Percentiles rank a stretch among this genome's conserved stretches.
Conservation (phyloP, 2,329 filamentous ascomycete species). For the Neonectria faginata region DNA sequence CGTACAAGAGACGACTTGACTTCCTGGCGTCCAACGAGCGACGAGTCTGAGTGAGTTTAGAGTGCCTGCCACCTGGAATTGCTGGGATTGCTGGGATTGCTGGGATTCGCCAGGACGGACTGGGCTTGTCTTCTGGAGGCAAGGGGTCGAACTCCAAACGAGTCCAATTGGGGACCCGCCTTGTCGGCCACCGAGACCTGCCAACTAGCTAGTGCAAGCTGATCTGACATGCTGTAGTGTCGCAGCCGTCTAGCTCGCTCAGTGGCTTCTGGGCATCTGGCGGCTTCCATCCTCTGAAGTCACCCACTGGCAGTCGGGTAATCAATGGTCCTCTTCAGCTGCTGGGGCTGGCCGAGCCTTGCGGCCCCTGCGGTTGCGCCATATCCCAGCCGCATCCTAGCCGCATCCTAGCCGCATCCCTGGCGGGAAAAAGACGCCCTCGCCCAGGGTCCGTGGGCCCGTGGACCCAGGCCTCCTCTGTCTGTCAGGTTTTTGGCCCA, state of each 20-base stretch:
- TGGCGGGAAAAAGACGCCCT: constrained; percentile 21
- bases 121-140: constrained; percentile 10
- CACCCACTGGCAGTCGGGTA: constrained; percentile 21
- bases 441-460: constrained; percentile 36
- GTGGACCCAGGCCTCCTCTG: constrained; percentile 28
- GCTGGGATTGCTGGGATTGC: constrained; percentile 8
- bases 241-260: constrained; percentile 10
- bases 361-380: constrained; percentile 43
- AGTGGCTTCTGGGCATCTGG: constrained; percentile 16
- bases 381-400: constrained; percentile 42
- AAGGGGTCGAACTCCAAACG: constrained; percentile 14
- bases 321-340: constrained; percentile 31
- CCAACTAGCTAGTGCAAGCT: neutral
- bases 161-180: constrained; percentile 22
- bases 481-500: constrained; percentile 25
- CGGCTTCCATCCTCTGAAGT: constrained; percentile 1
- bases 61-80: constrained; percentile 14
- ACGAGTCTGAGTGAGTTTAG: constrained; percentile 14
- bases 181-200: neutral
- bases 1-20: constrained; percentile 8
- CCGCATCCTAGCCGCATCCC: constrained; percentile 37
- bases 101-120: constrained; percentile 19
- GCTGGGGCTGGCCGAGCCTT: constrained; percentile 38
- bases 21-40: constrained; percentile 13
- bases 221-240: constrained; percentile 27